Base-by-base conservation (phyloP, 306 rosid species). In the Medicago arabica region DNA sequence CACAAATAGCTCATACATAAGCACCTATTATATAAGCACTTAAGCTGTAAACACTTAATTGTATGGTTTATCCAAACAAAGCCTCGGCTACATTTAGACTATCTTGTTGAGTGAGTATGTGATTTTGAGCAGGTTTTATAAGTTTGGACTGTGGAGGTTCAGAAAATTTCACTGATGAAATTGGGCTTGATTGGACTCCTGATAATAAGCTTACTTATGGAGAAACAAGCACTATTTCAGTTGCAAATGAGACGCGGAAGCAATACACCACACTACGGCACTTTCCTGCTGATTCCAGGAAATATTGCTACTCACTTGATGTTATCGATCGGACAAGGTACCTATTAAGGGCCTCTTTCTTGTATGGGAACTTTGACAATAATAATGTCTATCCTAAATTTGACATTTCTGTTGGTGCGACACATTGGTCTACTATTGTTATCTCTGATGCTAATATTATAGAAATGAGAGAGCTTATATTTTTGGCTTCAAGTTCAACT, bases 81-180 rank as follows among this genome's bases (percentile, higher is more conserved):
- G 14, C 28, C 31, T 55, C n/a, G 16, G 57, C n/a, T 50, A 50
- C 71, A 38, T 64, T 8, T 34, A 25, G 4, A 46, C 1, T n/a
- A 17, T 76, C 31, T 60, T 25, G 61, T 51, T 43, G 23, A 46
- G 47, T 76, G 23, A 77, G 25, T 17, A 43, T 66, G 63, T 67
- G 49, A 64, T 67, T 19, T 75, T 80, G 63, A 78, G 75, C 87
- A 94, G 96, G 97, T 63, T 94, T 94, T 86, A 80, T 92, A 54
- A 94, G 98, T 85, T 84, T 94, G 87, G 97, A 94, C 78, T 94
- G 98, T 75, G 97, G 98, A 80, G 98, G 98, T 54, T 44, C 79
- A 57, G 89, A 78, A 67, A 80, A 53, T 72, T 94, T 86, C 85
- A 85, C 84, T 1, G 97, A 94, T 71, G 96, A 86, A 17, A 85